Percentiles rank a stretch among this genome's conserved stretches.
Conservation (phyloP, 768 basidiomycete genomes). For the Phylloporus arenicola region DNA sequence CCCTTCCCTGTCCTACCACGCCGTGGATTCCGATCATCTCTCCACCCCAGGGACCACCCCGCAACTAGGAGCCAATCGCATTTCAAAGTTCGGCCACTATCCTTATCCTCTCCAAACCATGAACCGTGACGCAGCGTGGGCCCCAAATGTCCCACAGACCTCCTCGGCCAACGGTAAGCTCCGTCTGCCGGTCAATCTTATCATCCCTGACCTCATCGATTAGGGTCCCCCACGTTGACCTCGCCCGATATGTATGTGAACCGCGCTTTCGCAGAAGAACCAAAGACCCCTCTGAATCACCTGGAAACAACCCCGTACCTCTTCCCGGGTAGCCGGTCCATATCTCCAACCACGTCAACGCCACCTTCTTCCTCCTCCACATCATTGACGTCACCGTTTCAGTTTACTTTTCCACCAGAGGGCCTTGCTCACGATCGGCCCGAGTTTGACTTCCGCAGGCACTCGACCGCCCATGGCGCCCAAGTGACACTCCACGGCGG, state of each 20-base stretch:
- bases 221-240: constrained; percentile 53
- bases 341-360: constrained; percentile 64
- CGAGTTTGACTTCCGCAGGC: constrained; percentile 64
- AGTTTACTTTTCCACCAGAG: constrained; percentile 56
- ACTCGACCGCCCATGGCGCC: constrained; percentile 45
- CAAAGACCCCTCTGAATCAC: constrained; percentile 47
- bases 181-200: constrained; percentile 24
- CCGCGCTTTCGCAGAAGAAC: constrained; percentile 49
- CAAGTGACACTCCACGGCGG: constrained; percentile 71
- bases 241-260: constrained; percentile 43
- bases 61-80: constrained; percentile 38
- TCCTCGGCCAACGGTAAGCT: constrained; percentile 30
- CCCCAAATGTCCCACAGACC: constrained; percentile 26
- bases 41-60: constrained; percentile 21
- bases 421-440: constrained; percentile 48
- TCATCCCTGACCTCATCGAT: constrained; percentile 34
- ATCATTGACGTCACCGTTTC: constrained; percentile 61
- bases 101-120: constrained; percentile 35
- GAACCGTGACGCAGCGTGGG: constrained; percentile 27
- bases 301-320: constrained; percentile 54
- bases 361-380: constrained; percentile 55
- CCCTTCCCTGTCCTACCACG: constrained; percentile 39
- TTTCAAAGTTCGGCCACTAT: constrained; percentile 51
- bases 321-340: constrained; percentile 62
- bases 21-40: constrained; percentile 30